phyloP scores from a whole-genome alignment of 371 early-diverging fungal genomes.

The Dinochytrium kinnereticum region DNA sequence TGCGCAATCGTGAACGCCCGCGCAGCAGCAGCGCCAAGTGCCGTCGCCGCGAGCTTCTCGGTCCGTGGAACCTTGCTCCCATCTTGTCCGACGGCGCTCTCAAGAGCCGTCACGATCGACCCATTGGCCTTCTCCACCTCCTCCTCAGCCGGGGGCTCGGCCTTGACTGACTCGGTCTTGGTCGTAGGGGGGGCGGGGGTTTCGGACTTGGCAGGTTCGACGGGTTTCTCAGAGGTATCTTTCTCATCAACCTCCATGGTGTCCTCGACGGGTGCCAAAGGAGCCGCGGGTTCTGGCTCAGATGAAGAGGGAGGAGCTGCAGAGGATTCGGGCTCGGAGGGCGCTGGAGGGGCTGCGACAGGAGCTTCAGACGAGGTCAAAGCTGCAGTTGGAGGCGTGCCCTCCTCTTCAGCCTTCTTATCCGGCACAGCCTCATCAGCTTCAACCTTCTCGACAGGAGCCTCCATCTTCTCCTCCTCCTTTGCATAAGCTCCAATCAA shows the following conservation, averaged over 20 bases:
- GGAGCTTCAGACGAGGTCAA: background rate
- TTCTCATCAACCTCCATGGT: background rate
- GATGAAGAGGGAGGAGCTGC: background rate
- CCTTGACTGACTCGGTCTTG: background rate
- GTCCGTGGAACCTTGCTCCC: slow-evolving; percentile 19
- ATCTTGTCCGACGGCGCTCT: background rate
- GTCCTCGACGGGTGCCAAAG: background rate
- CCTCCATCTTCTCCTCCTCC: slow-evolving; percentile 34
- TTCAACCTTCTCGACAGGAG: background rate
- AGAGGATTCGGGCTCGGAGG: background rate
- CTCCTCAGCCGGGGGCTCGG: background rate
- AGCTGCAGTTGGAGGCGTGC: background rate
- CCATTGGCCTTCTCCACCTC: background rate
- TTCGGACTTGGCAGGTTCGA: background rate
- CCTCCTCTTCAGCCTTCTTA: background rate
- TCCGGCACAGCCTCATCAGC: background rate
- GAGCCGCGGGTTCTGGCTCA: background rate
- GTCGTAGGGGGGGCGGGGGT: background rate
- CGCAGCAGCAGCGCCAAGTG: slow-evolving; percentile 67
- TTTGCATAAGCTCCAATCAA: slow-evolving; percentile 38
- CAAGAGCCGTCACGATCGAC: background rate
- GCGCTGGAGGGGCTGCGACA: background rate
- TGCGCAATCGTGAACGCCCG: slow-evolving; percentile 57
- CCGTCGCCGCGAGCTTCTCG: slow-evolving; percentile 57
- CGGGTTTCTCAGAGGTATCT: background rate